phyloP scores from a whole-genome alignment of 129 eudicot species.

The Scalesia atractyloides region DNA sequence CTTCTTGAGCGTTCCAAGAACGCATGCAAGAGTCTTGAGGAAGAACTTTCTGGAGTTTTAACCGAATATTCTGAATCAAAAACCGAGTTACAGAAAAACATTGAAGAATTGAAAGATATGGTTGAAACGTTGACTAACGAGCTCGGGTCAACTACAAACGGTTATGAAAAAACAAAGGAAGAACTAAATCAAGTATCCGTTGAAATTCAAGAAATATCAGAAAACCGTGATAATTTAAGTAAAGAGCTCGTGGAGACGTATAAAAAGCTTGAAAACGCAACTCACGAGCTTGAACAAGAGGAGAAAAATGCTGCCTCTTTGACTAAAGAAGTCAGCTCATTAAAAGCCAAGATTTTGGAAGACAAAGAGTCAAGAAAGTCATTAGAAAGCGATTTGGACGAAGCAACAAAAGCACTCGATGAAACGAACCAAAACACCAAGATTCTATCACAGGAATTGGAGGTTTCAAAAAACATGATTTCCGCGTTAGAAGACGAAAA shows the following conservation, averaged over 20 bases:
- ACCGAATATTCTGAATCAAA: conserved; percentile 48
- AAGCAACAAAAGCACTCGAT: conserved; percentile 64
- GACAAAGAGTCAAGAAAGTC: conserved; percentile 55
- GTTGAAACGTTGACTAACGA: conserved; percentile 44
- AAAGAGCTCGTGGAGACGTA: conserved; percentile 58
- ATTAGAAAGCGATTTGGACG: conserved; percentile 65
- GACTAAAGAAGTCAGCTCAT: conserved; percentile 45
- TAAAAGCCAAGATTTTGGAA: conserved; percentile 51
- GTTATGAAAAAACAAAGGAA: conserved; percentile 44
- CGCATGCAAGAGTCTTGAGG: conserved; percentile 57
- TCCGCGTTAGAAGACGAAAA: conserved; percentile 65
- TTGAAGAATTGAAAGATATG: conserved; percentile 44
- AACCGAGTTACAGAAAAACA: conserved; percentile 40
- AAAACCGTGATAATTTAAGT: conserved; percentile 52
- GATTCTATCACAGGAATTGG: conserved; percentile 62
- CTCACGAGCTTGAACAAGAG: conserved; percentile 55
- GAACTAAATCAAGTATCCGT: conserved; percentile 44
- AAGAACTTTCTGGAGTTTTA: conserved; percentile 44
- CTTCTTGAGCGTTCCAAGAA: conserved; percentile 47
- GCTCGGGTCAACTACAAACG: conserved; percentile 49
- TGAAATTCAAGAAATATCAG: conserved; percentile 43
- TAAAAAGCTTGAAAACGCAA: conserved; percentile 54
- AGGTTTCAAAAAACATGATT: conserved; percentile 47
- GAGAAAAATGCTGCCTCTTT: conserved; percentile 42
- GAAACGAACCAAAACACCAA: conserved; percentile 60